Percentiles rank a stretch among this genome's conserved stretches.
phyloP scores from a whole-genome alignment of 2,329 filamentous ascomycete genomes.

The Zymoseptoria tritici region DNA sequence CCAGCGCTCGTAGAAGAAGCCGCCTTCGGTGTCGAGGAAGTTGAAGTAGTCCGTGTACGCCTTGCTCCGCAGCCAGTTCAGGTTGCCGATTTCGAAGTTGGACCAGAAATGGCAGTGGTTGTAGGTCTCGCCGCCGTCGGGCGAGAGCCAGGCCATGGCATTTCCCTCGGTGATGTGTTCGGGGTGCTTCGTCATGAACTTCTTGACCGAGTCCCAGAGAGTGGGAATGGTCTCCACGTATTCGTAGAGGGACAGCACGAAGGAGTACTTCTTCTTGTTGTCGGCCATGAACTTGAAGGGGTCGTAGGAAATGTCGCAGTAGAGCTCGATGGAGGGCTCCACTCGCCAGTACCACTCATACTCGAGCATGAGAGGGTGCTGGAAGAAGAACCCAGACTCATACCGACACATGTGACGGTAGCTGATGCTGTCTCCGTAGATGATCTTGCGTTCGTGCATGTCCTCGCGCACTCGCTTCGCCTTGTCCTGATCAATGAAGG shows the following conservation, averaged over 20 bases:
- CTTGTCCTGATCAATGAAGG: conserved; percentile 91
- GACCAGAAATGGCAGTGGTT: conserved; percentile 99
- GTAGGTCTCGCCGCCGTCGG: conserved; percentile 85
- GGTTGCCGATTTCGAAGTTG: conserved; percentile 93
- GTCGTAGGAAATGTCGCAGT: conserved; percentile 91
- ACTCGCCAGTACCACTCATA: conserved; percentile 99
- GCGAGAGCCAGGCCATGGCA: conserved; percentile 82
- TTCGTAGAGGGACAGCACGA: conserved; percentile 90
- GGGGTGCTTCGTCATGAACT: conserved; percentile 84
- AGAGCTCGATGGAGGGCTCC: conserved; percentile 92
- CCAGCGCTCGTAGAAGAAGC: conserved; percentile 99
- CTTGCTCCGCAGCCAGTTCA: conserved; percentile 86
- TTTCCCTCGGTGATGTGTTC: conserved; percentile 81
- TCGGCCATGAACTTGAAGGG: conserved; percentile 96
- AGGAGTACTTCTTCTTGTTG: conserved; percentile 96
- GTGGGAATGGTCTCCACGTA: conserved; percentile 95
- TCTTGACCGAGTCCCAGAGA: conserved; percentile 90
- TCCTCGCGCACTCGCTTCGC: conserved; percentile 85
- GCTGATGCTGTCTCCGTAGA: conserved; percentile 93
- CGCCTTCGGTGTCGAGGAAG: conserved; percentile 77
- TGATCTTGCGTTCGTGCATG: conserved; percentile 91
- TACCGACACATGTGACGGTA: conserved; percentile 99
- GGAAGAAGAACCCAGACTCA: conserved; percentile 99
- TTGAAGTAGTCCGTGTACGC: conserved; percentile 89
- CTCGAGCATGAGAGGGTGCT: conserved; percentile 83